Evolutionary conservation across 176 grass and related monocot genomes (phyloP).

Genomic region (Juncus effusus): DNA sequence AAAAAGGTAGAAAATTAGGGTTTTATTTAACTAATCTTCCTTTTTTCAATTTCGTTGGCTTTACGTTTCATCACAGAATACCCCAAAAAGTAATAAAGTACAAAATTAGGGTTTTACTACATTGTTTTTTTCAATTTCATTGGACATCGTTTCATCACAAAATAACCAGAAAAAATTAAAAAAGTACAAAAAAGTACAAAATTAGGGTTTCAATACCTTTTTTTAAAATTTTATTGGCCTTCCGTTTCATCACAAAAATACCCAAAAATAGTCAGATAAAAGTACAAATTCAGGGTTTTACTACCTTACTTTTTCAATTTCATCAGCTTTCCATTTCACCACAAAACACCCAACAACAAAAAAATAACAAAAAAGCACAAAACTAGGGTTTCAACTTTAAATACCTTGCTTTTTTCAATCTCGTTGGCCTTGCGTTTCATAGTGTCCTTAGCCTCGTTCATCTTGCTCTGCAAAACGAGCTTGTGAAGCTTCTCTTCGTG

Average conservation of each 20-base stretch:
- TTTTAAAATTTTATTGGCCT: no score
- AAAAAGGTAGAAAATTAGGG: background rate
- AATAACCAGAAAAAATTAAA: no score
- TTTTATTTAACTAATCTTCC: background rate
- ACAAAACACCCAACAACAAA: background rate
- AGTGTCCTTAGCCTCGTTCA: conserved; percentile 73
- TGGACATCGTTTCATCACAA: conserved; percentile 57
- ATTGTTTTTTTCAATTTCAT: conserved; percentile 91
- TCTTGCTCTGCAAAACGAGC: conserved; percentile 66
- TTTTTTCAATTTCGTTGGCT: background rate
- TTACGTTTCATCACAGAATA: background rate
- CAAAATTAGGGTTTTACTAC: conserved; percentile 15
- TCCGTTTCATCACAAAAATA: no score
- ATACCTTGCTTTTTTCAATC: conserved; percentile 91
- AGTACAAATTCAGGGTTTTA: background rate
- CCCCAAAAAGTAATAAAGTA: background rate
- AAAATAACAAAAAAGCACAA: no score
- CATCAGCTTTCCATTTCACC: conserved; percentile 57
- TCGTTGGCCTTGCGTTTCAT: conserved; percentile 73
- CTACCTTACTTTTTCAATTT: conserved; percentile 81
- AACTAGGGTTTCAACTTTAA: background rate
- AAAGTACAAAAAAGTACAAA: no score
- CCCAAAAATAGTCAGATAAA: no score
- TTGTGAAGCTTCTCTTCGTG: conserved; percentile 81
- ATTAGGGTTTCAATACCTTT: no score